phyloP scores from a whole-genome alignment of 306 rosid genomes.

The Begonia peltatifolia region DNA sequence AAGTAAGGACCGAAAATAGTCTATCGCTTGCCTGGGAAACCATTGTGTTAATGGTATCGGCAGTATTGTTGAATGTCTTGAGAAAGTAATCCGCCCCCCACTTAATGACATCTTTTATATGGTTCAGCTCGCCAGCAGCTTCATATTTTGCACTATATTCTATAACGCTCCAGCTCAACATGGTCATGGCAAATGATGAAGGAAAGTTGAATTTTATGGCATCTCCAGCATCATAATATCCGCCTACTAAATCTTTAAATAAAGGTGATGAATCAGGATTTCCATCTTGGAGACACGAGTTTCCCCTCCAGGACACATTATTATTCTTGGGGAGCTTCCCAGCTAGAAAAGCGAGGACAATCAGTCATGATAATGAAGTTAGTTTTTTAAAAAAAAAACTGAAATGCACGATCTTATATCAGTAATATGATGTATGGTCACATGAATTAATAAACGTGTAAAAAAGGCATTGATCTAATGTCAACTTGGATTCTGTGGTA shows the following conservation, averaged over 20 bases:
- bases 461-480: too few relatives aligned
- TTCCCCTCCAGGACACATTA: conserved; percentile 97
- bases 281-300: conserved; percentile 61
- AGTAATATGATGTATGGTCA: too few relatives aligned
- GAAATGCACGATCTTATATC: too few relatives aligned
- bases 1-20: too few relatives aligned
- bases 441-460: too few relatives aligned
- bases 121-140: conserved; percentile 82
- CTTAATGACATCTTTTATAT: conserved; percentile 71
- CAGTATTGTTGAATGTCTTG: conserved; percentile 80
- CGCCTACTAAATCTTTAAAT: conserved; percentile 72
- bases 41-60: conserved; percentile 43
- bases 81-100: conserved; percentile 93
- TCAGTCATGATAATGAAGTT: too few relatives aligned
- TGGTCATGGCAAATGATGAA: conserved; percentile 57
- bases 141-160: conserved; percentile 88
- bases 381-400: too few relatives aligned
- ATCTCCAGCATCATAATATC: conserved; percentile 93
- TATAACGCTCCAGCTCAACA: conserved; percentile 98
- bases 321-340: conserved; percentile 92
- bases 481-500: too few relatives aligned
- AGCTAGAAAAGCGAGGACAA: conserved; percentile 24
- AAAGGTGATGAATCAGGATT: conserved; percentile 17
- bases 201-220: conserved; percentile 95
- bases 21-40: conserved; percentile 48